These are phyloP conservation scores for Pseudogymnoascus sp. DNA, from an alignment of 2,329 filamentous ascomycete genomes.

Conservation along the genomic window DNA sequence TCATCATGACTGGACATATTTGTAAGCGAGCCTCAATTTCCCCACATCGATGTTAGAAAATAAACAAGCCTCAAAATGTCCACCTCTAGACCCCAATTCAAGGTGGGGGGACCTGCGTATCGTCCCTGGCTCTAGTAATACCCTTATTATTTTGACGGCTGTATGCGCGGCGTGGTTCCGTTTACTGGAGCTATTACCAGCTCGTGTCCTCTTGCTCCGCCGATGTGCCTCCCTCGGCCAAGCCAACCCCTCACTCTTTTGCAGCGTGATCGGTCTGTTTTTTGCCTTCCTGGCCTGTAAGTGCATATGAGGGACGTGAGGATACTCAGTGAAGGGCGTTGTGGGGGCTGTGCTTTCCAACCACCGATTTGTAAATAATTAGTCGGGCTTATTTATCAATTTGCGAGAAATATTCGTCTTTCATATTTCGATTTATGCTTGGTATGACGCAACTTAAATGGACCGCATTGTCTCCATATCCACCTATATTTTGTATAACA, in stretches of 20 bases:
- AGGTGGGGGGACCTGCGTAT: not conserved
- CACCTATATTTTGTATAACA: not conserved
- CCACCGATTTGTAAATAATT: not conserved
- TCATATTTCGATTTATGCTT: not conserved
- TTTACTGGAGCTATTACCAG: not conserved
- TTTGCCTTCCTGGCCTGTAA: not conserved
- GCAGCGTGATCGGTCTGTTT: not conserved
- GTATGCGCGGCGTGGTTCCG: not conserved
- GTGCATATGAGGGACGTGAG: not conserved
- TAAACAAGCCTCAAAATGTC: not conserved
- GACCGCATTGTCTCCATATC: not conserved
- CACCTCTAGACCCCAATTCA: not conserved
- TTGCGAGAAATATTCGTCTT: not conserved
- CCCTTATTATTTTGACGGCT: not conserved
- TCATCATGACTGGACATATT: not conserved
- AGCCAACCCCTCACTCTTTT: not conserved
- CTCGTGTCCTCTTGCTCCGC: not conserved
- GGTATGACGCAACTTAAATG: not conserved
- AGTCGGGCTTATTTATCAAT: not conserved
- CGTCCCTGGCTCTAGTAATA: not conserved
- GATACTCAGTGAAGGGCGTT: not conserved
- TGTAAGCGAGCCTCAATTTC: not conserved
- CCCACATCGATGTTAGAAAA: not conserved
- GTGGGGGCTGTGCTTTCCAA: not conserved
- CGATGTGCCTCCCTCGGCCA: not conserved